A percentile compares a stretch with the other conserved stretches of the same genome.
Evolutionary conservation across 1,139 yeast species (phyloP).

Genomic region (Suhomyces bokatorum): DNA sequence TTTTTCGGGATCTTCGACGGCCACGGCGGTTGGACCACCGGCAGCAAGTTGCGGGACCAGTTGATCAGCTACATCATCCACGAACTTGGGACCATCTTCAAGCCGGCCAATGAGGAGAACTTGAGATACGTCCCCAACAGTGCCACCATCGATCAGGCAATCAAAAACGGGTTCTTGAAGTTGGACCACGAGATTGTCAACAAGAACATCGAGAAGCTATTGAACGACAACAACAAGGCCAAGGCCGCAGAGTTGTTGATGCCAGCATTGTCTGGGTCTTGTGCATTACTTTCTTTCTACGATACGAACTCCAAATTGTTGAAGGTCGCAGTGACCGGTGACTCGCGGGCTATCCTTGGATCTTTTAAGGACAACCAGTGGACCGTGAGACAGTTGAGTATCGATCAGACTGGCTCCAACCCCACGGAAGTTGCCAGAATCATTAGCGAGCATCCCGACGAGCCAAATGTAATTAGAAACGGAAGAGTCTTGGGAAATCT

Average conservation of each 20-base stretch:
- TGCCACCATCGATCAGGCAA: constrained; percentile 75
- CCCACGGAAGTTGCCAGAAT: constrained; percentile 84
- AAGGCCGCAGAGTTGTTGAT: constrained; percentile 74
- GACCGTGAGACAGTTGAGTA: constrained; percentile 84
- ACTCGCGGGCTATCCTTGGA: constrained; percentile 89
- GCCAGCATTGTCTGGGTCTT: constrained; percentile 95
- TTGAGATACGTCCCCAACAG: constrained; percentile 59
- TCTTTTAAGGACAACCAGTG: constrained; percentile 70
- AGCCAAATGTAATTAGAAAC: constrained; percentile 75
- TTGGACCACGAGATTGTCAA: constrained; percentile 87
- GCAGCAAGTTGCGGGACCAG: constrained; percentile 77
- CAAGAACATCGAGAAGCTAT: constrained; percentile 66
- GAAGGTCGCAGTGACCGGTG: constrained; percentile 95
- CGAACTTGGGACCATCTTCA: constrained; percentile 70
- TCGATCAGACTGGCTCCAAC: constrained; percentile 94
- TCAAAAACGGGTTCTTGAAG: constrained; percentile 75
- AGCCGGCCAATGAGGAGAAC: constrained; percentile 50
- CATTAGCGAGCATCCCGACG: constrained; percentile 87
- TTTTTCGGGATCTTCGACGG: constrained; percentile 97
- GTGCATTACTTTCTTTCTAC: constrained; percentile 85
- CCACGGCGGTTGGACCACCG: constrained; percentile 95
- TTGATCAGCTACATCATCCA: constrained; percentile 74
- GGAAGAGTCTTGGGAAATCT: constrained; percentile 94
- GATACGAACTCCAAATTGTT: constrained; percentile 72
- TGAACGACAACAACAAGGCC: constrained; percentile 59